Conservation (phyloP, 441 rosid genomes). For the Corymbia citriodora region DNA sequence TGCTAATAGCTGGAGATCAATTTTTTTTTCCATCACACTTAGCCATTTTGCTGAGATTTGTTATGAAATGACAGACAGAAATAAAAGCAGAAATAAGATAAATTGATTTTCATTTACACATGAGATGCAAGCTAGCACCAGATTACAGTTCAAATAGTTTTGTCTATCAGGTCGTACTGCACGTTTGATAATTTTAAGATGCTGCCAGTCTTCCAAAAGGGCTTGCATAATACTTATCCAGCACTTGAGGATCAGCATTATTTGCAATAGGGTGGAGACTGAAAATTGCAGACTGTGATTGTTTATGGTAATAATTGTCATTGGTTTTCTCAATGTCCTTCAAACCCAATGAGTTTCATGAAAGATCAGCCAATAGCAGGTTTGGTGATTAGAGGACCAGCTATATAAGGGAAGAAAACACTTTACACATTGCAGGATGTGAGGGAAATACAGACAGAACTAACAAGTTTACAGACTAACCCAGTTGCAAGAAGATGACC, state of each 20-base stretch:
- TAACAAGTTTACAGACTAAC: not conserved
- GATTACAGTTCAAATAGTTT: not conserved
- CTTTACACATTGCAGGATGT: not conserved
- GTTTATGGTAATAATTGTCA: slow-evolving; percentile 83
- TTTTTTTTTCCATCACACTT: not conserved
- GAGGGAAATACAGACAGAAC: not conserved
- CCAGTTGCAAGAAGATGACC: not conserved
- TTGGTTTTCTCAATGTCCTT: slow-evolving; percentile 73
- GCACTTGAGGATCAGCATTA: slow-evolving; percentile 54
- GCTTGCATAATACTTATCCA: slow-evolving; percentile 42
- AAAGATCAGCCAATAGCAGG: not conserved
- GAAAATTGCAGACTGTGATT: slow-evolving; percentile 96
- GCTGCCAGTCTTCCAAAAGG: not conserved
- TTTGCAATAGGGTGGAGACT: slow-evolving; percentile 92
- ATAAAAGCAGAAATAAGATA: not conserved
- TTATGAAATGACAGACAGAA: not conserved
- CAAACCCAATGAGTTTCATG: slow-evolving; percentile 13
- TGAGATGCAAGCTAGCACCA: not conserved
- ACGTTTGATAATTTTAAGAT: not conserved
- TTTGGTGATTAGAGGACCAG: not conserved
- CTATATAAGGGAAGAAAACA: not conserved
- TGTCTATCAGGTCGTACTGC: not conserved
- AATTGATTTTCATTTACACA: not conserved
- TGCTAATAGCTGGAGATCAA: not conserved
- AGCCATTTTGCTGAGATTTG: not conserved